phyloP scores from a whole-genome alignment of 352 stramenopile genomes.

The Pythium volutum region DNA sequence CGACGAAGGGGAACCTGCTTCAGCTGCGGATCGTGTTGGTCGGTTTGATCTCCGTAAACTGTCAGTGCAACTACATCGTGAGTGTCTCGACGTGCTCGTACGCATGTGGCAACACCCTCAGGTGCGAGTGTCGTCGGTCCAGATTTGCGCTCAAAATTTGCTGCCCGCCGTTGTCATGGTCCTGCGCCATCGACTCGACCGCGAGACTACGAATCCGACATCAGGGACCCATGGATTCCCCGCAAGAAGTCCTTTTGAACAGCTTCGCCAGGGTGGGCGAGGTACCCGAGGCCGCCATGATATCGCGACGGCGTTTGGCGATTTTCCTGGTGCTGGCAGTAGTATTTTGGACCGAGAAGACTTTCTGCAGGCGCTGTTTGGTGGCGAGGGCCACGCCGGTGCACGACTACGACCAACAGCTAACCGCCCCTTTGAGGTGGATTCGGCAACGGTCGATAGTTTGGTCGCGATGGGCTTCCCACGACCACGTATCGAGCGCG shows the following conservation, averaged over 20 bases:
- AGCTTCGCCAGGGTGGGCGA: slow-evolving; percentile 4
- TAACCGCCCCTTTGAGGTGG: slow-evolving; percentile 76
- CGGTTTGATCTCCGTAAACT: slow-evolving; percentile 52
- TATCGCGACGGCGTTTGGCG: slow-evolving; percentile 8
- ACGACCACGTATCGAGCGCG: slow-evolving; percentile 86
- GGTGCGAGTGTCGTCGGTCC: slow-evolving; percentile 39
- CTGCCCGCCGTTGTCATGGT: slow-evolving; percentile 71
- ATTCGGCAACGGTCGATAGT: slow-evolving; percentile 88
- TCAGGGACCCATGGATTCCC: neutral
- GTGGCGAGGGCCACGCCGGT: slow-evolving; percentile 19
- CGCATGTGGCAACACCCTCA: slow-evolving; percentile 57
- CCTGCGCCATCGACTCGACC: slow-evolving; percentile 73
- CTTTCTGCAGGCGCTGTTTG: slow-evolving; percentile 47
- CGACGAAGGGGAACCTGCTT: slow-evolving; percentile 36
- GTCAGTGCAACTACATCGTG: slow-evolving; percentile 56
- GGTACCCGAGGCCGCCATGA: slow-evolving; percentile 9
- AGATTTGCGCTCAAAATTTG: slow-evolving; percentile 57
- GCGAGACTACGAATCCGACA: slow-evolving; percentile 24
- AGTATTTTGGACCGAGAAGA: slow-evolving; percentile 24
- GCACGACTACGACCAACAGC: slow-evolving; percentile 3
- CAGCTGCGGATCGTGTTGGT: neutral
- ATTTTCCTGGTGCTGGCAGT: slow-evolving; percentile 17
- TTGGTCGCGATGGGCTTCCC: slow-evolving; percentile 96
- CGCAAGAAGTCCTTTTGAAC: slow-evolving; percentile 9
- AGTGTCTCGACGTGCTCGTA: slow-evolving; percentile 55